Conservation (phyloP, 1,284 basidiomycete genomes). For the Anthracocystis walkeri region DNA sequence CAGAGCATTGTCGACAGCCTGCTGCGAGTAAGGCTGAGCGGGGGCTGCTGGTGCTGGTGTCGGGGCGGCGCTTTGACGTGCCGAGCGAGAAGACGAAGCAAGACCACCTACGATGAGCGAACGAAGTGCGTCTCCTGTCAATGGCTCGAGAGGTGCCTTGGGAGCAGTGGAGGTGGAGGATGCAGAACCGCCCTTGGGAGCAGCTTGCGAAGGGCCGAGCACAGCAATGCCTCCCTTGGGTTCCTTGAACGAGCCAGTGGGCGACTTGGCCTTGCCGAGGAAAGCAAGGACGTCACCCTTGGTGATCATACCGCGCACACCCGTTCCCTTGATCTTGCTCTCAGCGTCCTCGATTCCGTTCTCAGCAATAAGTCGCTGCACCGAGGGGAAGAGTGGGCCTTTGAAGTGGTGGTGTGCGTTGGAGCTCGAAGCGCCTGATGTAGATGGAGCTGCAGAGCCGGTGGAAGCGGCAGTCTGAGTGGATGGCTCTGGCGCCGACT, state of each 20-base stretch:
- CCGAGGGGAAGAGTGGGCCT: constrained; percentile 68
- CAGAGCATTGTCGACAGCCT: constrained; percentile 28
- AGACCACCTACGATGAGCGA: constrained; percentile 57
- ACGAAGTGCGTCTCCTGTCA: constrained; percentile 45
- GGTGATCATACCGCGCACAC: constrained; percentile 70
- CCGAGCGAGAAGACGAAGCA: constrained; percentile 34
- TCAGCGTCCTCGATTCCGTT: constrained; percentile 65
- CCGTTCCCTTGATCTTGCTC: constrained; percentile 70
- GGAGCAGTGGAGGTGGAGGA: constrained; percentile 13
- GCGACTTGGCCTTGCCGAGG: constrained; percentile 64
- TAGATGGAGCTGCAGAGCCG: constrained; percentile 24
- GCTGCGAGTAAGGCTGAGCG: constrained; percentile 28
- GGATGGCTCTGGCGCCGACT: constrained; percentile 28
- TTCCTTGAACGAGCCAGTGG: constrained; percentile 61
- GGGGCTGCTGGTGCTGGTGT: constrained; percentile 11
- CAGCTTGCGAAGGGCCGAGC: constrained; percentile 48
- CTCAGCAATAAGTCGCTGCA: constrained; percentile 66
- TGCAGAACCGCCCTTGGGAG: constrained; percentile 35
- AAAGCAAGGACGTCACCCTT: constrained; percentile 71
- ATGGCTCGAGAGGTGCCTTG: constrained; percentile 37
- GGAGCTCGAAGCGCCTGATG: constrained; percentile 35
- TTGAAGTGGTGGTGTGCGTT: constrained; percentile 40
- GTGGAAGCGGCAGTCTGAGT: constrained; percentile 46
- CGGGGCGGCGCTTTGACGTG: constrained; percentile 19
- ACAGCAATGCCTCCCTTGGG: constrained; percentile 54